These are phyloP conservation scores for Ceratocystis albifundus DNA, from an alignment of 2,329 filamentous ascomycete species.

Conservation along the genomic window DNA sequence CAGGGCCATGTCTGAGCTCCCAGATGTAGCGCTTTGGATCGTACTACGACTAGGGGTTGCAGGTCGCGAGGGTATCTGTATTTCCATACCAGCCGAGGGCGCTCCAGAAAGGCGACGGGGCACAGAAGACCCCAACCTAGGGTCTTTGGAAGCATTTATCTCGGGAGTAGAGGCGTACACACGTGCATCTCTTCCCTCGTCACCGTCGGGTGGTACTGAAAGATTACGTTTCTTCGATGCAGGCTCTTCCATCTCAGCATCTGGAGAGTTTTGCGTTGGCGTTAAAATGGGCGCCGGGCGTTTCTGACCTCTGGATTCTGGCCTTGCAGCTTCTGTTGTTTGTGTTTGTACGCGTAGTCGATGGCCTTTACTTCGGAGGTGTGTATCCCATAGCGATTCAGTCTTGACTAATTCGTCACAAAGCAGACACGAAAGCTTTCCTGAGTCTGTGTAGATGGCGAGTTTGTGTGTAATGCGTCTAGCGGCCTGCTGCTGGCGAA, in stretches of 20 bases:
- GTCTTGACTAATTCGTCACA: conserved; percentile 55
- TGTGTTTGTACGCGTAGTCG: conserved; percentile 25
- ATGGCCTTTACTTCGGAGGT: conserved; percentile 42
- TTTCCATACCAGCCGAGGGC: conserved; percentile 45
- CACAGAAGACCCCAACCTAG: not conserved
- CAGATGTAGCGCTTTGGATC: conserved; percentile 9
- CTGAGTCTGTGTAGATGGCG: conserved; percentile 55
- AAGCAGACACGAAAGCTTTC: conserved; percentile 55
- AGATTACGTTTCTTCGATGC: conserved; percentile 9
- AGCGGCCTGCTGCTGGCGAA: conserved; percentile 64
- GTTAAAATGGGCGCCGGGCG: conserved; percentile 28
- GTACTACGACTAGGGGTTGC: conserved; percentile 42
- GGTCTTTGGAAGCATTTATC: not conserved
- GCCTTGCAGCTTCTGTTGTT: conserved; percentile 24
- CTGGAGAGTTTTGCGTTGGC: conserved; percentile 26
- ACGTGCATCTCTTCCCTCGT: not conserved
- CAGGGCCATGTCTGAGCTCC: conserved; percentile 24
- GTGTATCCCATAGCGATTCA: conserved; percentile 55
- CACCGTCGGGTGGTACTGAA: not conserved
- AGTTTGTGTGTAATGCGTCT: conserved; percentile 61
- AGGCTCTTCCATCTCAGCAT: not conserved
- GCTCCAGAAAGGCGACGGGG: conserved; percentile 40
- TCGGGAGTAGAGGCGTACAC: not conserved
- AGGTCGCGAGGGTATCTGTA: conserved; percentile 52
- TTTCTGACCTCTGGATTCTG: conserved; percentile 17